Evolutionary conservation across 805 yeast genomes (phyloP), one percentile per base, ranked within the genome.

Genomic region (Grigorovia transvaalensis): DNA sequence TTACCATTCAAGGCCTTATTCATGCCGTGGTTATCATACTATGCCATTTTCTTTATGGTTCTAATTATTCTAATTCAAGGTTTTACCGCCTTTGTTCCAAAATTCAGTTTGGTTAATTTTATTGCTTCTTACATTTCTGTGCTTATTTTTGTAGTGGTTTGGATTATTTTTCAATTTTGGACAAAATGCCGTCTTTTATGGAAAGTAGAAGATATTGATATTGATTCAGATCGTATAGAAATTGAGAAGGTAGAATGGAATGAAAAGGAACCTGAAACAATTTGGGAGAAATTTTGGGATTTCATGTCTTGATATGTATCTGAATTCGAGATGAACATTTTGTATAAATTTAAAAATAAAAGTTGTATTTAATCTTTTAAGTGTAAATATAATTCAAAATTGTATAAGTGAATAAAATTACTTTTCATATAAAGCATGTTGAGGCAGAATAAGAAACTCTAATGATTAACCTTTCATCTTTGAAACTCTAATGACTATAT

Each of bases 91-190:
- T 85, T 86, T 69, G 77, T 77, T 53, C 62, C 60, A 7, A 66
- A 62, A 27, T 68, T 82, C 58, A 83, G 77, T 2, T 13, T 38
- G 8, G 62, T 76, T 13, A 65, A 69, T 23, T 85, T 85, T 71
- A 78, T 85, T 65, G 78, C 85, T 27, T 75, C 84, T 33, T 85
- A 86, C 62, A 71, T 85, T 53, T 84, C 90, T n/a, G 71, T 83
- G 33, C 73, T 84, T 47, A 66, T 82, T 49, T 82, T 81, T 62
- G 71, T 73, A 41, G 74, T 69, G 2, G 59, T 76, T 5, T 85
- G 80, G 81, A 50, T 75, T 5, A 73, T 73, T 9, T 75, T 80
- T 67, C 84, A 81, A 56, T 55, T 75, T 46, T 74, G 67, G 63
- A 79, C 71, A 63, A 74, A 76, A 54, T 72, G 73, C 23, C 67